phyloP scores from a whole-genome alignment of 2,329 filamentous ascomycete species.

The Calonectria honghensis region DNA sequence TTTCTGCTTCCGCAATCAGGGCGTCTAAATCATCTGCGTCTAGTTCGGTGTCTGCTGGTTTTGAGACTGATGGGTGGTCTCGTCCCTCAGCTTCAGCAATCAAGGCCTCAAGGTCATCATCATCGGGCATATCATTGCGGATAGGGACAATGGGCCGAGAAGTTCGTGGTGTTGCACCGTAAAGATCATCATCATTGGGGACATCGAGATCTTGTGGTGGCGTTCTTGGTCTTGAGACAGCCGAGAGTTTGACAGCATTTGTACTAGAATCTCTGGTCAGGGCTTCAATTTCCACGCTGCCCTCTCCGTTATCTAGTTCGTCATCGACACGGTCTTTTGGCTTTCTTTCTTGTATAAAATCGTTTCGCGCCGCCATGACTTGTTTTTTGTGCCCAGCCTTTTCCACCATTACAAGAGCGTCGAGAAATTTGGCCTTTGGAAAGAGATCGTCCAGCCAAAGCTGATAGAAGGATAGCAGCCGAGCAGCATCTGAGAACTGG shows the following conservation, averaged over 20 bases:
- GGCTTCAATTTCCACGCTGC: constrained; percentile 44
- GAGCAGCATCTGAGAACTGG: constrained; percentile 88
- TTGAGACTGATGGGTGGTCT: constrained; percentile 39
- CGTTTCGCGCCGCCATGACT: constrained; percentile 83
- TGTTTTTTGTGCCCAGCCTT: constrained; percentile 91
- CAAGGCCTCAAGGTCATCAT: constrained; percentile 72
- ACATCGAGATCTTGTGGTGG: constrained; percentile 52
- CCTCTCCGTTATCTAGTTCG: constrained; percentile 46
- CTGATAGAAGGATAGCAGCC: constrained; percentile 92
- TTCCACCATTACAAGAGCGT: constrained; percentile 92
- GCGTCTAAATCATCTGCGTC: constrained; percentile 72
- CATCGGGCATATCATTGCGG: constrained; percentile 60
- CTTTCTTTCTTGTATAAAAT: constrained; percentile 89
- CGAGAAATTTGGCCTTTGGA: constrained; percentile 93
- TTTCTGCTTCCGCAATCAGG: constrained; percentile 70
- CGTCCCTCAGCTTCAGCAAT: constrained; percentile 69
- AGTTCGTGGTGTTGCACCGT: constrained; percentile 70
- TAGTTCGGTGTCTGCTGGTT: constrained; percentile 27
- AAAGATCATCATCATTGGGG: constrained; percentile 71
- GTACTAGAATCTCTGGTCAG: constrained; percentile 44
- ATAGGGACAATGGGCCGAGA: constrained; percentile 49
- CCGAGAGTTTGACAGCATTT: constrained; percentile 63
- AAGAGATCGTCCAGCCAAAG: constrained; percentile 98
- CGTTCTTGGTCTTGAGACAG: constrained; percentile 56
- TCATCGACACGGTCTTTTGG: constrained; percentile 66